These are phyloP conservation scores for Pulveroboletus sp. DNA, from an alignment of 768 basidiomycete genomes.

Conservation along the genomic window DNA sequence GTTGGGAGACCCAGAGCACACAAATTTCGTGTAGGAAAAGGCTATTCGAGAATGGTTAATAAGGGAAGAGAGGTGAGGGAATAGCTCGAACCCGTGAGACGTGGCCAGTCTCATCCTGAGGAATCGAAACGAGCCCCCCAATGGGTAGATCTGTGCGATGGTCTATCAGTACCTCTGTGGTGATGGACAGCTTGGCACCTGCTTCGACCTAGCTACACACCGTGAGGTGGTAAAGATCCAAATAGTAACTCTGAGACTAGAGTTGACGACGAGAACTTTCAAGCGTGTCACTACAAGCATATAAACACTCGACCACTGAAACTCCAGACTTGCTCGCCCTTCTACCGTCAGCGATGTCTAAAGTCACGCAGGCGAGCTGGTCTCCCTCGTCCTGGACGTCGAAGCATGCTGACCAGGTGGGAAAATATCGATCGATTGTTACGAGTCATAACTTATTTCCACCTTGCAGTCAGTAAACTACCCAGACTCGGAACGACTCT, in stretches of 20 bases:
- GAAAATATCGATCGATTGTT: conserved; percentile 4
- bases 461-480: conserved; percentile 62
- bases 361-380: conserved; percentile 41
- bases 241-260: no score
- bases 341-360: conserved; percentile 6
- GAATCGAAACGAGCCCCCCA: not conserved
- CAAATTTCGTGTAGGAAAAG: not conserved
- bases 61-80: not conserved
- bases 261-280: no score
- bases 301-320: no score
- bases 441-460: not conserved
- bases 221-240: no score
- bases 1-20: not conserved
- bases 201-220: no score
- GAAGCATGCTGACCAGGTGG: conserved; percentile 72
- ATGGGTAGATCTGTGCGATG: not conserved
- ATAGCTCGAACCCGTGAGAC: not conserved
- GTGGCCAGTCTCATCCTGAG: not conserved
- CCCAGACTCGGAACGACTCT: conserved; percentile 56
- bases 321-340: no score
- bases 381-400: conserved; percentile 74
- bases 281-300: no score
- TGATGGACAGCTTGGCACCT: no score
- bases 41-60: not conserved
- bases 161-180: no score